These are phyloP conservation scores for Fusarium nodosum DNA, from an alignment of 2,329 filamentous ascomycete species.

Conservation along the genomic window DNA sequence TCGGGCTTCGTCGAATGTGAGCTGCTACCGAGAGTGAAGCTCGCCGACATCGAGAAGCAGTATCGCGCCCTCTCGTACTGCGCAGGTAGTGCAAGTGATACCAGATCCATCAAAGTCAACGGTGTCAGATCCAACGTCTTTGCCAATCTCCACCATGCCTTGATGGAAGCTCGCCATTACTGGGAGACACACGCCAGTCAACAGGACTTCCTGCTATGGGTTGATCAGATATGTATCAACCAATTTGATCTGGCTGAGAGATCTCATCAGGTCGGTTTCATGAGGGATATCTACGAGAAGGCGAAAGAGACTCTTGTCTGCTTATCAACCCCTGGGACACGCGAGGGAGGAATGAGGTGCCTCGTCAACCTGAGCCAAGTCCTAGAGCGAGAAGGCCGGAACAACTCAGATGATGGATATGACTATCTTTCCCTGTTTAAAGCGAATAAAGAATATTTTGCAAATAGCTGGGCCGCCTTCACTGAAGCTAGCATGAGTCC, in stretches of 20 bases:
- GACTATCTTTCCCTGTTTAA: no score
- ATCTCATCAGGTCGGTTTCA: constrained; percentile 29
- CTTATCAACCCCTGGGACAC: neutral
- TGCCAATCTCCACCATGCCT: constrained; percentile 15
- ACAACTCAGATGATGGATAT: neutral
- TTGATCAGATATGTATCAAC: constrained; percentile 28
- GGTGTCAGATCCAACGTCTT: constrained; percentile 9
- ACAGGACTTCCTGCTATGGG: constrained; percentile 6
- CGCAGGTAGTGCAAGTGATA: constrained; percentile 2
- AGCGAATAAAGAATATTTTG: accelerated
- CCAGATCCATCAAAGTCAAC: neutral
- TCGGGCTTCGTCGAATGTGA: constrained; percentile 11
- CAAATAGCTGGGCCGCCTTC: neutral
- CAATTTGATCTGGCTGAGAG: constrained; percentile 9
- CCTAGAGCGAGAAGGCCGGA: no score
- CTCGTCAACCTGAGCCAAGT: neutral
- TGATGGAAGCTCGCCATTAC: neutral
- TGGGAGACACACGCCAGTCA: neutral
- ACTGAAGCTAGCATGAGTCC: neutral
- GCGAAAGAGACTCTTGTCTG: constrained; percentile 1
- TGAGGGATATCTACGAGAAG: constrained; percentile 6
- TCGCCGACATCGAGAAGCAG: neutral
- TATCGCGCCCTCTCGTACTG: constrained; percentile 26
- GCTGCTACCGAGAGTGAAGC: neutral
- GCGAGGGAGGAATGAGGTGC: neutral